Evolutionary conservation across 805 yeast species (phyloP), one percentile per base, ranked within the genome.

Genomic region (Metschnikowia anglica): DNA sequence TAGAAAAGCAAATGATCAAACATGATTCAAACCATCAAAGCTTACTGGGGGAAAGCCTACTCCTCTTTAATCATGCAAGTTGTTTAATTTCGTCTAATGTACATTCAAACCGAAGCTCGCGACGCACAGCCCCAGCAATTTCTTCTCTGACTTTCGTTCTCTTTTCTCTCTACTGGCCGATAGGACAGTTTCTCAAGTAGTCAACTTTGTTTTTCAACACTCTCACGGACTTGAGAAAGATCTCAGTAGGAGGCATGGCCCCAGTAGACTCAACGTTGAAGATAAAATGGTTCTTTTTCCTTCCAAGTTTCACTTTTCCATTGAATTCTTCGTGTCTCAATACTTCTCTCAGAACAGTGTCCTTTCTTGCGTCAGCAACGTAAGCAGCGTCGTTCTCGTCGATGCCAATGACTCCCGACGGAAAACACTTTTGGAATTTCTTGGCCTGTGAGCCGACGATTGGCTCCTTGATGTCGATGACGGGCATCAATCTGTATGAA

Each of bases 261-360:
- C 99, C 98, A 2, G 96, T 83, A 43, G 91, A 82, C 68, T 93
- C 99, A 35, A 93, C 89, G 57, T 89, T 88, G 73, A 88, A 93
- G 39, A 93, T 87, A 64, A 93, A 93, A 58, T 93, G 96, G 62
- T 86, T 93, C 65, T 96, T 83, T 53, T 76, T 76, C 66, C 99
- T 81, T 33, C 98, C 99, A 41, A 93, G 74, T 65, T 85, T 85
- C 43, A 93, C 97, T 56, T 87, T 86, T 30, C 85, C 95, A 35
- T 82, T 74, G 57, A 93, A 93, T 63, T 93, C 96, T 39, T 81
- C 85, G 65, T 93, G 97, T 65, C 99, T 81, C 55, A 93, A 74
- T 10, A 90, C 97, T 66, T 93, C 99, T 67, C 99, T 80, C 5
- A 97, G 88, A 30, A 93, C 99, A 1, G 99, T 93, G 65, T 93